phyloP scores from a whole-genome alignment of 2,329 filamentous ascomycete species.

The Lasiodiplodia theobromae region DNA sequence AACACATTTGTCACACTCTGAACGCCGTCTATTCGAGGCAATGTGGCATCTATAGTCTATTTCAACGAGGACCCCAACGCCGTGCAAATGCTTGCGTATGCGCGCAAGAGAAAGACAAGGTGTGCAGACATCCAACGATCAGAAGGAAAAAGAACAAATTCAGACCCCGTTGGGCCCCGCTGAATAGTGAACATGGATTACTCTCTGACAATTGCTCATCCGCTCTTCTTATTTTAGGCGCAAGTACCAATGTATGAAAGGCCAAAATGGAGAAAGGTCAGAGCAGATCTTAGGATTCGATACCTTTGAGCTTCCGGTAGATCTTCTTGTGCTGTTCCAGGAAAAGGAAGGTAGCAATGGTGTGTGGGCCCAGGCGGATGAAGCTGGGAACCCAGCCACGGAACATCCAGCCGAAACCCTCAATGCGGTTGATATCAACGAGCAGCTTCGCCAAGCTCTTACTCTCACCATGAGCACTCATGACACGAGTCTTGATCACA shows the following conservation, averaged over 20 bases:
- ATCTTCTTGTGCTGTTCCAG: conserved; percentile 84
- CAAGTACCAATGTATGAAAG: conserved; percentile 1
- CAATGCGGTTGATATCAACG: conserved; percentile 70
- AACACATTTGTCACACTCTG: background rate
- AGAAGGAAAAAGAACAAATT: background rate
- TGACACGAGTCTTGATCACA: conserved; percentile 87
- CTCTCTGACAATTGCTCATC: conserved; percentile 6
- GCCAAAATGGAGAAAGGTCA: background rate
- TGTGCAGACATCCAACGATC: background rate
- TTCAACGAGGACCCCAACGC: conserved; percentile 23
- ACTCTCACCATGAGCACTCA: conserved; percentile 67
- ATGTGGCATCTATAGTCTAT: conserved; percentile 20
- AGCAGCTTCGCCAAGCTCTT: conserved; percentile 67
- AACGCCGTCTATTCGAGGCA: conserved; percentile 14
- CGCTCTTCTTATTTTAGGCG: background rate
- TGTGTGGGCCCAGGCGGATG: conserved; percentile 74
- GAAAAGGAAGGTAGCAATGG: conserved; percentile 85
- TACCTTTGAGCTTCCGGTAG: conserved; percentile 55
- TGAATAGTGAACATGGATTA: background rate
- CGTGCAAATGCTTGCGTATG: conserved; percentile 26
- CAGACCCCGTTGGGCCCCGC: conserved; percentile 11
- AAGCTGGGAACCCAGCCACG: conserved; percentile 88
- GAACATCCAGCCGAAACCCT: conserved; percentile 85
- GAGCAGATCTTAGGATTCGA: conserved; percentile 3
- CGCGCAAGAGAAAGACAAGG: background rate